Base-by-base conservation (phyloP, 495 filamentous ascomycete genomes). In the Penicillium verhagenii region DNA sequence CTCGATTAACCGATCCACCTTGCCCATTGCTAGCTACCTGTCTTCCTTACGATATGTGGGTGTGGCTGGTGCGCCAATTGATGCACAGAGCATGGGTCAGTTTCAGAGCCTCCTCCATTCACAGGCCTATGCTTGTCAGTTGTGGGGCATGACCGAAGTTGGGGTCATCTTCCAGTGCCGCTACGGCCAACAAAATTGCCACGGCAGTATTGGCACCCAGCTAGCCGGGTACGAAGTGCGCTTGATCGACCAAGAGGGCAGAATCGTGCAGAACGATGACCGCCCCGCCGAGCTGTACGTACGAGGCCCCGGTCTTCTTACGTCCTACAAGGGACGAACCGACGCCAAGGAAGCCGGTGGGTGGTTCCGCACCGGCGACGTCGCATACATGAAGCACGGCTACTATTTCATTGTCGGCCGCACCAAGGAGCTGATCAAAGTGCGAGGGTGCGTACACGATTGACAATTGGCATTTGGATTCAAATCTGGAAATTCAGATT, bases 321-420 rank as follows among this genome's bases (percentile, higher is more conserved):
- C 54, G 26, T 66, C 59, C n/a, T 78, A 78, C 63, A 72, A 71
- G 49, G 72, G 71, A 18, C 72, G 66, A 4, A 53, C 56, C 10
- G 72, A 73, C 48, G 72, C 72, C 29, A 69, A 72, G 50, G 75
- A 77, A 31, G 44, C 67, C 7, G 80, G 89, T 29, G 79, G 88
- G 8, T 96, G 90, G 90, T 79, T 92, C 47, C 83, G 82, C 47
- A 93, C 88, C 0, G 91, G 91, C 1, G 91, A 96, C 58, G 80
- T 89, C 50, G 87, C 76, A 6, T 87, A 79, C 53, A 84, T 83
- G 57, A 78, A 72, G 38, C 70, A 78, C 0, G 78, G 84, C 6
- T 79, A 80, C 2, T 86, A 78, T 31, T 77, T 83, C 60, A 86
- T 96, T 38, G 82, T 96, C 7, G 92, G 95, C 55, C 83, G 92